These are phyloP conservation scores for Heimioporus sp. DNA, from an alignment of 768 basidiomycete genomes.

Conservation along the genomic window DNA sequence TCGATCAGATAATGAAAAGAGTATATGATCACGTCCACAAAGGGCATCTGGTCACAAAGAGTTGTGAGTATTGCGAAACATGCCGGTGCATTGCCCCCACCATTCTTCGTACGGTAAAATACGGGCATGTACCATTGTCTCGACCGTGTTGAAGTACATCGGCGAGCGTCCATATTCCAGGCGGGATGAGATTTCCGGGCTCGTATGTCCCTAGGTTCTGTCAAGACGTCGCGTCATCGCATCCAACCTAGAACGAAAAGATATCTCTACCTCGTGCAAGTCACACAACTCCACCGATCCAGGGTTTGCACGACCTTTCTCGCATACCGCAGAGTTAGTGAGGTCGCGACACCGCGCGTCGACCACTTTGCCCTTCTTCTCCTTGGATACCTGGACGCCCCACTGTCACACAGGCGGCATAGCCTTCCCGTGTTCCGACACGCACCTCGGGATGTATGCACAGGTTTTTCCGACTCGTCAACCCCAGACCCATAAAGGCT, in stretches of 20 bases:
- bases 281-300: constrained; percentile 89
- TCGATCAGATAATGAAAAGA: constrained; percentile 99
- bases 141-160: constrained; percentile 88
- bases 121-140: constrained; percentile 86
- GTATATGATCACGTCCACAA: constrained; percentile 95
- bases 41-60: constrained; percentile 75
- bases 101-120: constrained; percentile 96
- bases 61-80: not conserved
- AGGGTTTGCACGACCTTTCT: constrained; percentile 82
- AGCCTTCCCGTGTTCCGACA: not conserved
- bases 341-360: constrained; percentile 97
- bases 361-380: constrained; percentile 97
- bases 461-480: constrained; percentile 94
- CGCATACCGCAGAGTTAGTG: constrained; percentile 79
- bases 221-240: not conserved
- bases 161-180: constrained; percentile 92
- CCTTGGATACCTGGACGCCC: constrained; percentile 75
- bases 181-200: constrained; percentile 75
- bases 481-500: constrained; percentile 82
- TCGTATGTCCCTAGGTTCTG: constrained; percentile 85
- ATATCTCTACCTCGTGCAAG: constrained; percentile 85
- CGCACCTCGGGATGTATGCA: constrained; percentile 92
- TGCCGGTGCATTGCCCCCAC: constrained; percentile 41
- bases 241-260: not conserved
- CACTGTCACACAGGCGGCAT: not conserved